phyloP scores from a whole-genome alignment of 108 stramenopile species.

The Chaetoceros tenuissimus region DNA sequence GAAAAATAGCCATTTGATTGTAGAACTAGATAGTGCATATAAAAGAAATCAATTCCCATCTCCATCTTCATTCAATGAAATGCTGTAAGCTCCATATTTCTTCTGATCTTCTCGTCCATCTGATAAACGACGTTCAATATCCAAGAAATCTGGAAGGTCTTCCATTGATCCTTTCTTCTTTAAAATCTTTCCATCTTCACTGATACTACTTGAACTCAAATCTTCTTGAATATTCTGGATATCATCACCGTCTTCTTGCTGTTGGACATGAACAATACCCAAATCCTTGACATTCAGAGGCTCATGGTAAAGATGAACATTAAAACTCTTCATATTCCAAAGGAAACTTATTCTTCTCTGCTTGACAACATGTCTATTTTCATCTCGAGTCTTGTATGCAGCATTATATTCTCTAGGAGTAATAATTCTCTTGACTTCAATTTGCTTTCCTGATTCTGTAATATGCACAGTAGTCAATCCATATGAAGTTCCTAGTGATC shows the following conservation, averaged over 20 bases:
- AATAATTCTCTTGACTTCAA: slow-evolving; percentile 78
- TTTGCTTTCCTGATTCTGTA: slow-evolving; percentile 38
- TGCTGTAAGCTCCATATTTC: slow-evolving; percentile 37
- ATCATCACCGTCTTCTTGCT: slow-evolving; percentile 11
- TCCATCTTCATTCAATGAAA: slow-evolving; percentile 20
- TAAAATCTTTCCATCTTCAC: slow-evolving; percentile 16
- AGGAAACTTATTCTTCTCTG: slow-evolving; percentile 74
- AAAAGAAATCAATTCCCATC: no score
- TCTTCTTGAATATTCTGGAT: no score
- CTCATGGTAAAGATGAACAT: slow-evolving; percentile 55
- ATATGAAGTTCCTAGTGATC: slow-evolving; percentile 40
- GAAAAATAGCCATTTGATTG: no score
- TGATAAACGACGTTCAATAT: slow-evolving; percentile 35
- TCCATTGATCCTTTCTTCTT: slow-evolving; percentile 25
- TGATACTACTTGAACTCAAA: neutral
- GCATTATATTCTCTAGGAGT: slow-evolving; percentile 65
- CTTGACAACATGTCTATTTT: slow-evolving; percentile 51
- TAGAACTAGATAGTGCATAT: no score
- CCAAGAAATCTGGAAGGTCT: slow-evolving; percentile 60
- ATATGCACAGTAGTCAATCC: slow-evolving; percentile 62
- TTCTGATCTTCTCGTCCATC: slow-evolving; percentile 31
- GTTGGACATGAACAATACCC: slow-evolving; percentile 77
- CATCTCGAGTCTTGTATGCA: slow-evolving; percentile 47
- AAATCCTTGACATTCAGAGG: slow-evolving; percentile 34
- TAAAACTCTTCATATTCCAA: slow-evolving; percentile 66